Conservation (phyloP, 768 basidiomycete genomes). For the Guyanaporus albipodus region DNA sequence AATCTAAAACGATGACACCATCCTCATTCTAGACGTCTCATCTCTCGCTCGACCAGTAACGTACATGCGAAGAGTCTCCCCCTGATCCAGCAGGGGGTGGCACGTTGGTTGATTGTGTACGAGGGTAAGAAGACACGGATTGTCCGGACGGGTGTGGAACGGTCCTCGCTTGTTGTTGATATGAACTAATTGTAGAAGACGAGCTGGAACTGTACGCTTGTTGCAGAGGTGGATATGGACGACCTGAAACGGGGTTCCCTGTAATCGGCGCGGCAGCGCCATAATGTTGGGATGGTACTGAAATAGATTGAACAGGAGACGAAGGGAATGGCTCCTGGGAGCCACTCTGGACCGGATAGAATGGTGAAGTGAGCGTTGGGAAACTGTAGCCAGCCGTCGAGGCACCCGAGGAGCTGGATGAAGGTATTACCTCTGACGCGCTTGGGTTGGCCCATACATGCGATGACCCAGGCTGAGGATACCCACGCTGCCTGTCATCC, state of each 20-base stretch:
- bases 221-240: constrained; percentile 29
- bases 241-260: constrained; percentile 21
- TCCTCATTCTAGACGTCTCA: constrained; percentile 9
- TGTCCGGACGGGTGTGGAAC: constrained; percentile 21
- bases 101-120: constrained; percentile 18
- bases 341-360: constrained; percentile 43
- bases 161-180: constrained; percentile 27
- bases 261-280: constrained; percentile 17
- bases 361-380: constrained; percentile 55
- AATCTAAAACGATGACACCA: constrained; percentile 9
- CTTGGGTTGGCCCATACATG: constrained; percentile 23
- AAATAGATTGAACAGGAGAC: constrained; percentile 31
- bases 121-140: constrained; percentile 25
- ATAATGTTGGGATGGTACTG: constrained; percentile 30
- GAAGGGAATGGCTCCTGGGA: constrained; percentile 32
- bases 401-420: constrained; percentile 19
- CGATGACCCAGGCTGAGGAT: constrained; percentile 23
- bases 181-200: constrained; percentile 15
- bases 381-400: constrained; percentile 34
- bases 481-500: constrained; percentile 30
- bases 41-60: constrained; percentile 27
- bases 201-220: constrained; percentile 21
- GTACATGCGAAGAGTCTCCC: constrained; percentile 24
- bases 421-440: constrained; percentile 23
- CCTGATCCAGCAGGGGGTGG: constrained; percentile 29